A percentile compares a stretch with the other conserved stretches of the same genome.
Conservation (phyloP, 306 rosid species). For the Macrotyloma uniflorum region DNA sequence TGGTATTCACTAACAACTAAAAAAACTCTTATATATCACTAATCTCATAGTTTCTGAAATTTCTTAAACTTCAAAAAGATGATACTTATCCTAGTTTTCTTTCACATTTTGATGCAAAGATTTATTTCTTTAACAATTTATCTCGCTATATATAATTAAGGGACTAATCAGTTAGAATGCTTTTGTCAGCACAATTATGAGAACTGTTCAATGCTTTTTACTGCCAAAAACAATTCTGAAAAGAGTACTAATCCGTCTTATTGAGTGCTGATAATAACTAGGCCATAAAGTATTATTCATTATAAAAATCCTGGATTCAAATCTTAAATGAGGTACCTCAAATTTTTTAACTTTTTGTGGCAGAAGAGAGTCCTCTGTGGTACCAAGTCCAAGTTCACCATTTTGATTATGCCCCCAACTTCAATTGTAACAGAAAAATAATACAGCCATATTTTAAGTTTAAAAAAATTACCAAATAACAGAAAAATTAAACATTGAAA, state of each 20-base stretch:
- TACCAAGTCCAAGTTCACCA: slow-evolving; percentile 96
- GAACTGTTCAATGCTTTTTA: not conserved
- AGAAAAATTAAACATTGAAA: not conserved
- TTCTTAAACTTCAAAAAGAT: not conserved
- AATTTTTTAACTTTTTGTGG: slow-evolving; percentile 82
- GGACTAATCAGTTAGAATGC: not conserved
- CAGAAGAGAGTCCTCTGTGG: slow-evolving; percentile 79
- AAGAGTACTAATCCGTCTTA: not conserved
- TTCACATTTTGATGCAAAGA: not conserved
- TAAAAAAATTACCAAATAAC: not conserved
- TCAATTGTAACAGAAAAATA: slow-evolving; percentile 36
- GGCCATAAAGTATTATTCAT: not conserved
- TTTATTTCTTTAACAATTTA: not conserved
- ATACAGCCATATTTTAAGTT: not conserved
- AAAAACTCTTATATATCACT: not conserved
- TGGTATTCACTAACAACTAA: not conserved
- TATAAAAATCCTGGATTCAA: slow-evolving; percentile 21
- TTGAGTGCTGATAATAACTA: not conserved
- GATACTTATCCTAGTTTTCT: not conserved
- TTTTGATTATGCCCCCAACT: slow-evolving; percentile 99
- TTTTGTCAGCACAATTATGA: not conserved
- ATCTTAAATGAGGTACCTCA: slow-evolving; percentile 61
- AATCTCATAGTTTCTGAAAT: not conserved
- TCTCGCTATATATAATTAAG: not conserved
- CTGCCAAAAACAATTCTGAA: not conserved